Evolutionary conservation across 2,329 filamentous ascomycete species (phyloP).

Genomic region (Catunica adiposa): DNA sequence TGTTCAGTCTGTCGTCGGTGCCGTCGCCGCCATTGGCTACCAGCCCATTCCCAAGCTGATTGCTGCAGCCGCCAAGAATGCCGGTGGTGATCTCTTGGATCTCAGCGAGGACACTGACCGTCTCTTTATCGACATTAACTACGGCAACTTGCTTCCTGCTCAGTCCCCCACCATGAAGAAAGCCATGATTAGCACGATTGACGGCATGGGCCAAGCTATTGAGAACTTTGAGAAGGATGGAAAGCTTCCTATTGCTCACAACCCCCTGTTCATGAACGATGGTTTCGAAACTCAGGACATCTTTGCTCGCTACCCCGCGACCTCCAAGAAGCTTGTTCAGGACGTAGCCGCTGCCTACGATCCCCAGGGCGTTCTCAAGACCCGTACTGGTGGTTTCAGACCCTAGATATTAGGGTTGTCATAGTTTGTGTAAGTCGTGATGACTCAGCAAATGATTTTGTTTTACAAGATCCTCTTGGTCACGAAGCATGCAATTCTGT

Average conservation of each 20-base stretch:
- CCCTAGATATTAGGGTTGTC: constrained; percentile 10
- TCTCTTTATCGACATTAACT: constrained; percentile 16
- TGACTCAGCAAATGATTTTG: background rate
- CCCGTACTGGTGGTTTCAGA: constrained; percentile 21
- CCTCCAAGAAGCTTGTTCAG: constrained; percentile 22
- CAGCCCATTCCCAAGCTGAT: constrained; percentile 27
- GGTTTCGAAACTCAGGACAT: constrained; percentile 25
- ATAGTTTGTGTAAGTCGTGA: background rate
- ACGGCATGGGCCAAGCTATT: constrained; percentile 15
- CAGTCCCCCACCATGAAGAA: constrained; percentile 15
- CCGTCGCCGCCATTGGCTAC: constrained; percentile 19
- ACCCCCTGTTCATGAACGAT: constrained; percentile 28
- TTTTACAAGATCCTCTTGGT: too few species aligned
- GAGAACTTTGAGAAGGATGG: constrained; percentile 13
- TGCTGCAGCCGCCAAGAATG: constrained; percentile 21
- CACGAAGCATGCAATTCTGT: too few species aligned
- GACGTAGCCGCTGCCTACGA: constrained; percentile 21
- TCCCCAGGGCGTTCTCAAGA: constrained; percentile 20
- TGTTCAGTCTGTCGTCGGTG: constrained; percentile 2
- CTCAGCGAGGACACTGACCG: constrained; percentile 19
- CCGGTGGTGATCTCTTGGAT: constrained; percentile 25
- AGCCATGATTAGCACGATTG: constrained; percentile 15
- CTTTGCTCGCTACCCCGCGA: constrained; percentile 23
- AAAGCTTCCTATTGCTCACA: constrained; percentile 1
- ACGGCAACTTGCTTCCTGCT: constrained; percentile 16